These are phyloP conservation scores for Apiospora malaysiana DNA, from an alignment of 2,329 filamentous ascomycete species.

Conservation along the genomic window DNA sequence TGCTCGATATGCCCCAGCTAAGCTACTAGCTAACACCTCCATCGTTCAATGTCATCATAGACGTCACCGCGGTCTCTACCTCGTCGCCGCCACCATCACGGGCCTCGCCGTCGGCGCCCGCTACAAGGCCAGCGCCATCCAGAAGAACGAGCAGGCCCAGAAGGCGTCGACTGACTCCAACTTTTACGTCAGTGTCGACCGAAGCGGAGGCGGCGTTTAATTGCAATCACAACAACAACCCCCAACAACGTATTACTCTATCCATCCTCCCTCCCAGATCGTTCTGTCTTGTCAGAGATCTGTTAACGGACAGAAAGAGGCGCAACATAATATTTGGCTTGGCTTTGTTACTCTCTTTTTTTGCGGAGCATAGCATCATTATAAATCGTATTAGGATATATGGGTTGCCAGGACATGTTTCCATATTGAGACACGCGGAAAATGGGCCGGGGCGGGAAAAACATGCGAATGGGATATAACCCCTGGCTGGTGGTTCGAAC, in stretches of 20 bases:
- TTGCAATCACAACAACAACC: too few species aligned
- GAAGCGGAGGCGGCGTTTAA: slow-evolving; percentile 49
- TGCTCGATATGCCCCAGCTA: background rate
- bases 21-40: background rate
- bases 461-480: slow-evolving; percentile 1
- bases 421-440: too few species aligned
- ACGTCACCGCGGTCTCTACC: slow-evolving; percentile 46
- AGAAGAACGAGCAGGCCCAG: slow-evolving; percentile 51
- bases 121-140: slow-evolving; percentile 45
- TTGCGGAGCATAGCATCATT: too few species aligned
- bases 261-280: too few species aligned
- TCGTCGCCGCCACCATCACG: slow-evolving; percentile 41
- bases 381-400: too few species aligned
- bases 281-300: too few species aligned
- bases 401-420: too few species aligned
- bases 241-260: too few species aligned
- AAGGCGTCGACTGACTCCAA: slow-evolving; percentile 43
- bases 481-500: background rate
- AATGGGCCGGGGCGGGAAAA: background rate
- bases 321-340: too few species aligned
- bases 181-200: slow-evolving; percentile 57
- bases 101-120: slow-evolving; percentile 39
- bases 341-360: too few species aligned
- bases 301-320: too few species aligned
- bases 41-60: slow-evolving; percentile 30